Evolutionary conservation across 352 stramenopile genomes (phyloP).

Genomic region (Phytophthora niederhauseri): DNA sequence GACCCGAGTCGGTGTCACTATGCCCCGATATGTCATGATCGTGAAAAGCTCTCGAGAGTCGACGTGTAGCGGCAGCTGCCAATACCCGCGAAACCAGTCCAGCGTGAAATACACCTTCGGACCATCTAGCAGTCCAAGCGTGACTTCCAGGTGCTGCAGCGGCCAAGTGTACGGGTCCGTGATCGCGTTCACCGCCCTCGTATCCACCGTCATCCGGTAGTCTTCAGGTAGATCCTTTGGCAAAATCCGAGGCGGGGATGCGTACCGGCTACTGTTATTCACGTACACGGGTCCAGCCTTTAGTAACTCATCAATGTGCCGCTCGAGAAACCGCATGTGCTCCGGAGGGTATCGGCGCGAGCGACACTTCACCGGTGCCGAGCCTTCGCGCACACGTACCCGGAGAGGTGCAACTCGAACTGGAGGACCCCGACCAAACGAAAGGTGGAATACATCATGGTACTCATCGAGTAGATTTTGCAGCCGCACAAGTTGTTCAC

Average conservation of each 20-base stretch:
- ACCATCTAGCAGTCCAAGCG: background rate
- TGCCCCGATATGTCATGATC: conserved; percentile 19
- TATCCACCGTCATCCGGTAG: background rate
- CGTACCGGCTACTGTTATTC: conserved; percentile 1
- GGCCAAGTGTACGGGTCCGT: background rate
- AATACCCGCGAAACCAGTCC: conserved; percentile 9
- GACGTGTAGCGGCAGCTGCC: conserved; percentile 5
- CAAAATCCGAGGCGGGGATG: background rate
- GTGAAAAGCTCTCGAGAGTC: conserved; percentile 26
- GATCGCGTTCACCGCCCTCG: background rate
- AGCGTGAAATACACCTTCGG: conserved; percentile 1
- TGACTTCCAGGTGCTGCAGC: background rate
- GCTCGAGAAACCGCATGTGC: conserved; percentile 2
- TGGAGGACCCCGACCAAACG: background rate
- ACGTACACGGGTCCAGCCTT: background rate
- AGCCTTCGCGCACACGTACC: background rate
- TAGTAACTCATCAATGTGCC: conserved; percentile 1
- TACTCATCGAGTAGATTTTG: too few relatives aligned
- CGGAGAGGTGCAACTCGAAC: background rate
- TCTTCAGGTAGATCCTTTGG: background rate
- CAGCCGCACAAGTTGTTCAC: too few relatives aligned
- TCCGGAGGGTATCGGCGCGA: conserved; percentile 2
- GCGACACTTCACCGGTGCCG: background rate
- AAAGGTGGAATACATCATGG: conserved; percentile 1
- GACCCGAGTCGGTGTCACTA: conserved; percentile 12